Evolutionary conservation across 2,329 filamentous ascomycete genomes (phyloP).

Genomic region (Sarocladium oryzae): DNA sequence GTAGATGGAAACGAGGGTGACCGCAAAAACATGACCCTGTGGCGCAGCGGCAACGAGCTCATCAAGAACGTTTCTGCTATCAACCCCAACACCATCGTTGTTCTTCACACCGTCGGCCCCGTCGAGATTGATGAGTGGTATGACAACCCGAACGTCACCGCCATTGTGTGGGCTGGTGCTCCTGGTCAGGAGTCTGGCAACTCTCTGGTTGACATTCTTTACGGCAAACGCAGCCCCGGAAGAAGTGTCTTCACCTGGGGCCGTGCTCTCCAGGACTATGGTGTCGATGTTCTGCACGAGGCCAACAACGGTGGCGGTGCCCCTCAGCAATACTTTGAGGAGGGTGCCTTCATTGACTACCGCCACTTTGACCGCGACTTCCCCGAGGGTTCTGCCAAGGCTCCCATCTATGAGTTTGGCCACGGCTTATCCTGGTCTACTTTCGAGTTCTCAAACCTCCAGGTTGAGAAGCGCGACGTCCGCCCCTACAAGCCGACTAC

Average conservation of each 20-base stretch:
- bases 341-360: constrained; percentile 73
- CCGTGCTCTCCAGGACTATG: constrained; percentile 59
- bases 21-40: constrained; percentile 86
- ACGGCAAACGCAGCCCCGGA: constrained; percentile 72
- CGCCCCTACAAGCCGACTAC: constrained; percentile 50
- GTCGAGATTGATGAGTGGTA: constrained; percentile 72
- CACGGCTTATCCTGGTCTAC: constrained; percentile 75
- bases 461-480: constrained; percentile 44
- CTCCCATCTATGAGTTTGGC: constrained; percentile 75
- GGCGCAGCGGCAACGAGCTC: constrained; percentile 73
- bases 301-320: constrained; percentile 61
- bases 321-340: constrained; percentile 67
- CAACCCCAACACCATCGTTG: constrained; percentile 85
- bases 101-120: constrained; percentile 80
- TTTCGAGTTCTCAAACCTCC: constrained; percentile 66
- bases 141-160: constrained; percentile 70
- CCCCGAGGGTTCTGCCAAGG: constrained; percentile 27
- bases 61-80: constrained; percentile 72
- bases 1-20: constrained; percentile 83
- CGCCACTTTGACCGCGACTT: constrained; percentile 59
- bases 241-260: constrained; percentile 80
- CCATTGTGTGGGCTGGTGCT: constrained; percentile 74
- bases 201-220: constrained; percentile 74
- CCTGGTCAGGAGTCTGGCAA: constrained; percentile 82
- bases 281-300: constrained; percentile 57